These are phyloP conservation scores for Cytidiella melzeri DNA, from an alignment of 768 basidiomycete species.

Conservation along the genomic window DNA sequence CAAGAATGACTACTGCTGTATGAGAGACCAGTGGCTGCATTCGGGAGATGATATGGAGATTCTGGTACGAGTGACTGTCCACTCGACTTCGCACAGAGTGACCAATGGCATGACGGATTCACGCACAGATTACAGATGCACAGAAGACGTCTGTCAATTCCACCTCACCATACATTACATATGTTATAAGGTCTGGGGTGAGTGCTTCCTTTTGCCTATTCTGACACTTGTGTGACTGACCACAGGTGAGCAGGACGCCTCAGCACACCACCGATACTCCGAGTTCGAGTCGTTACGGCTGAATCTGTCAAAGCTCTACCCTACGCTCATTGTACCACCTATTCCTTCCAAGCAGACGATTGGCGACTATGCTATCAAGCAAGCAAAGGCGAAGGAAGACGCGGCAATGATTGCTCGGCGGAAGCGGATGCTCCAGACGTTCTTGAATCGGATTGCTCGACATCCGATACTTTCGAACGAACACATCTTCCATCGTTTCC, in stretches of 20 bases:
- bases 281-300: slow-evolving; percentile 93
- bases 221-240: neutral
- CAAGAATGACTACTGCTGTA: slow-evolving; percentile 78
- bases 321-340: slow-evolving; percentile 93
- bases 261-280: slow-evolving; percentile 89
- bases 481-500: slow-evolving; percentile 92
- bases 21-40: slow-evolving; percentile 70
- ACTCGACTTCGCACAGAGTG: neutral
- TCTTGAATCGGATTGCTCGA: slow-evolving; percentile 80
- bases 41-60: slow-evolving; percentile 81
- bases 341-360: slow-evolving; percentile 96
- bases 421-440: slow-evolving; percentile 93
- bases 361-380: slow-evolving; percentile 95
- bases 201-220: slow-evolving; percentile 15
- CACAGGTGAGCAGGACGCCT: slow-evolving; percentile 49
- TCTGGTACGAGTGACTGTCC: slow-evolving; percentile 40
- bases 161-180: slow-evolving; percentile 88
- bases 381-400: slow-evolving; percentile 95
- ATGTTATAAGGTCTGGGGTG: slow-evolving; percentile 88
- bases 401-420: slow-evolving; percentile 84
- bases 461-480: slow-evolving; percentile 97
- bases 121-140: slow-evolving; percentile 85
- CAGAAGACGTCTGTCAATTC: slow-evolving; percentile 90
- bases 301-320: slow-evolving; percentile 82
- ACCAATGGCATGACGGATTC: neutral